phyloP scores from a whole-genome alignment of 257 asterid genomes.

The Solanum bukasovii region DNA sequence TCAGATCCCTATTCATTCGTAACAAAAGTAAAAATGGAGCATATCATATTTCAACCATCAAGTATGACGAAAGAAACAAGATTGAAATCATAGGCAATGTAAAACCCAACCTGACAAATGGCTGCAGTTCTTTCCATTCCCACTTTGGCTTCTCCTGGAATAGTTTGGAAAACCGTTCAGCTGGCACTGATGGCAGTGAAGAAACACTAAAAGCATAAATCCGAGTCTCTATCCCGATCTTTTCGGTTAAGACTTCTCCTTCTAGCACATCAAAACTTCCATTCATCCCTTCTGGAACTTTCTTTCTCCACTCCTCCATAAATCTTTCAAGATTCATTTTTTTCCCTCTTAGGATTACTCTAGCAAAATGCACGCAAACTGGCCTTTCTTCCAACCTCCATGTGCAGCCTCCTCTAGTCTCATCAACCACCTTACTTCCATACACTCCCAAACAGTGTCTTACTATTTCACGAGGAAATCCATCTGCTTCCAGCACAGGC shows the following conservation, averaged over 20 bases:
- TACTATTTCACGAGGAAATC: slow-evolving; percentile 53
- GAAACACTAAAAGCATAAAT: slow-evolving; percentile 56
- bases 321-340: slow-evolving; percentile 64
- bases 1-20: slow-evolving; percentile 49
- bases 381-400: slow-evolving; percentile 75
- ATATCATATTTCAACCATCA: background rate
- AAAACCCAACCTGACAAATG: slow-evolving; percentile 58
- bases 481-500: slow-evolving; percentile 50
- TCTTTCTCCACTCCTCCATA: slow-evolving; percentile 58
- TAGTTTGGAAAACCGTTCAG: slow-evolving; percentile 51
- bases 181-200: slow-evolving; percentile 68
- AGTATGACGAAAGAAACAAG: background rate
- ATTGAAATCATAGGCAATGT: background rate
- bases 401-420: slow-evolving; percentile 10
- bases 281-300: slow-evolving; percentile 59
- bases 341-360: slow-evolving; percentile 50
- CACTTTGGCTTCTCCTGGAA: slow-evolving; percentile 64
- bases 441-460: slow-evolving; percentile 55
- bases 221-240: slow-evolving; percentile 62
- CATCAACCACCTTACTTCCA: slow-evolving; percentile 42
- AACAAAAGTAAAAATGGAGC: background rate
- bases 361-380: slow-evolving; percentile 58
- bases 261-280: slow-evolving; percentile 62
- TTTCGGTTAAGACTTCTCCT: slow-evolving; percentile 81
- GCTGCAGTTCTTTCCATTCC: slow-evolving; percentile 89